Conservation (phyloP, 768 basidiomycete species). For the Lactarius evosmus region DNA sequence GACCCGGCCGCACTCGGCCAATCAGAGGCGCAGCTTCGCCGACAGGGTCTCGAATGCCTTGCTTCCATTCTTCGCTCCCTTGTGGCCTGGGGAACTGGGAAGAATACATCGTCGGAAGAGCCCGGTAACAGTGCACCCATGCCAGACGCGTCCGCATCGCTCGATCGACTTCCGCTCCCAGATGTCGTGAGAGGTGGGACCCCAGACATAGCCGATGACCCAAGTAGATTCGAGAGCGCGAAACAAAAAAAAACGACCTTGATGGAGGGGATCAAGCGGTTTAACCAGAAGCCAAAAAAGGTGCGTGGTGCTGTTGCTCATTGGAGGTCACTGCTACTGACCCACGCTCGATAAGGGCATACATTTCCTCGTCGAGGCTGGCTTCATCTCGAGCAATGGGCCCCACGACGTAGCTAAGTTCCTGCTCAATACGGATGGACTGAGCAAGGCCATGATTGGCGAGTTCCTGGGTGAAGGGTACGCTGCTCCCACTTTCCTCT, state of each 20-base stretch:
- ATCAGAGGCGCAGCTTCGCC: slow-evolving; percentile 79
- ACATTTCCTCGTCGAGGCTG: slow-evolving; percentile 81
- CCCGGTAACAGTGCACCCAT: slow-evolving; percentile 35
- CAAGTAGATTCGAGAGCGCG: slow-evolving; percentile 87
- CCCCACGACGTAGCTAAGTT: slow-evolving; percentile 83
- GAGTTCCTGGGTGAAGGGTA: slow-evolving; percentile 98
- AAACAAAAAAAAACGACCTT: slow-evolving; percentile 95
- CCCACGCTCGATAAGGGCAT: slow-evolving; percentile 60
- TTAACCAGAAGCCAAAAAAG: slow-evolving; percentile 98
- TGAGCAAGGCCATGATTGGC: slow-evolving; percentile 94
- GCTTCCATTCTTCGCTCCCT: slow-evolving; percentile 85
- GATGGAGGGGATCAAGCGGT: slow-evolving; percentile 93
- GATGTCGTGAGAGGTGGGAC: slow-evolving; percentile 65
- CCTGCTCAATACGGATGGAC: slow-evolving; percentile 82
- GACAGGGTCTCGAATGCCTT: slow-evolving; percentile 94
- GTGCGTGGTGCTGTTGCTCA: slow-evolving; percentile 43
- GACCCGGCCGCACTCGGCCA: slow-evolving; percentile 65
- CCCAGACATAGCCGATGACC: slow-evolving; percentile 85
- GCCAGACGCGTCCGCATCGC: slow-evolving; percentile 56
- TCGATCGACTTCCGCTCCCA: slow-evolving; percentile 44
- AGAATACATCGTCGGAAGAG: slow-evolving; percentile 43
- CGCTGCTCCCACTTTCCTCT: slow-evolving; percentile 33
- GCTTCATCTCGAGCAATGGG: slow-evolving; percentile 71
- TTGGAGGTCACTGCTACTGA: not conserved
- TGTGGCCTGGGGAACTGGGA: slow-evolving; percentile 80